Base-by-base conservation (phyloP, 2,329 filamentous ascomycete genomes). In the Neofusicoccum umdonicola region DNA sequence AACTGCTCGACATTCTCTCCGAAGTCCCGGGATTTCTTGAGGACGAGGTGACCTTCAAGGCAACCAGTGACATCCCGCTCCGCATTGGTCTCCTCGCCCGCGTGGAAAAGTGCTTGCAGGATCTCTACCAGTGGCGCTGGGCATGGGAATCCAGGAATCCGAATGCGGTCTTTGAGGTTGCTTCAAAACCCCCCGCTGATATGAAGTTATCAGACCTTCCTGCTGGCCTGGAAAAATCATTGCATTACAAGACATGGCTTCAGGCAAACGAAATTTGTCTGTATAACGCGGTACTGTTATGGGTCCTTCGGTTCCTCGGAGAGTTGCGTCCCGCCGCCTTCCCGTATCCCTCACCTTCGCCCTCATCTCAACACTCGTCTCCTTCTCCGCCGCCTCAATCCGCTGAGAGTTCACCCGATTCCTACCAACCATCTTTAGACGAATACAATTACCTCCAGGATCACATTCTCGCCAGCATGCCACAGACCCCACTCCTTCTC, bases 111-210 rank as follows among this genome's bases (percentile, higher is more conserved):
- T 44, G 42, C 15, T 35, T 68, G 41, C 63, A 60, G 35, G 51
- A 60, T 4, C 64, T 68, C n/a, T 65, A 66, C 50, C 19, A 61
- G n/a, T 68, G 67, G 67, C 66, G 67, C 31, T 68, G 56, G 61
- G 48, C 37, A 12, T 68, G 67, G 67, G 67, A 67, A 52, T 3
- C 60, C 2, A 15, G 37, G 7, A 67, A 67, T 45, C 67, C 67
- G 13, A 34, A 51, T 22, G 66, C 61, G 3, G 67, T 54, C n/a
- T 54, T 44, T 39, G 67, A 67, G 41, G 61, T 64, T 19, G 6
- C 58, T n/a, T 17, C 58, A 15, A 50, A 41, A 13, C 44, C 44
- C 3, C 42, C 64, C 19, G 51, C 15, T 44, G 58, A 31, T 12
- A 5, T 39, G 4, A 22, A 58, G 15, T 13, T 13, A 19, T 27